Evolutionary conservation across 2,329 filamentous ascomycete species (phyloP).

Genomic region (Leptographium galeiforme): DNA sequence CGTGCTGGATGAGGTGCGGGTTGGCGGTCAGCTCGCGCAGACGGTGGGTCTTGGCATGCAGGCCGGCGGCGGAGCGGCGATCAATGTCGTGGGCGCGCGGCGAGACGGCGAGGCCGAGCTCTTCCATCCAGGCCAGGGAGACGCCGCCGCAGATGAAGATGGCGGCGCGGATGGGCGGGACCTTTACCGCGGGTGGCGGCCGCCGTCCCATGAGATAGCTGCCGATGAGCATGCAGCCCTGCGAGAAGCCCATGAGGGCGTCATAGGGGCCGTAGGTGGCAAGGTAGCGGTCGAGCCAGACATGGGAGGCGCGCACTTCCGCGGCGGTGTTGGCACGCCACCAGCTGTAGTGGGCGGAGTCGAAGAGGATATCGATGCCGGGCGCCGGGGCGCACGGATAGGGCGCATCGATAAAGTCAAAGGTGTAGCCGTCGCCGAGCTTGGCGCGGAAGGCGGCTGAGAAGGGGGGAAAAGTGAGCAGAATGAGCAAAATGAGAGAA

Average conservation of each 20-base stretch:
- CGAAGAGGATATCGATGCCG: slow-evolving; percentile 20
- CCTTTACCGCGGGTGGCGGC: slow-evolving; percentile 15
- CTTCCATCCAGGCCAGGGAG: slow-evolving; percentile 20
- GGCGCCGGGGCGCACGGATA: slow-evolving; percentile 18
- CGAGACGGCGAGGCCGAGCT: slow-evolving; percentile 21
- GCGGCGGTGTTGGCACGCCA: slow-evolving; percentile 15
- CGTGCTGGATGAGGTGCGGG: slow-evolving; percentile 15
- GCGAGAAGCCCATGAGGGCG: slow-evolving; percentile 23
- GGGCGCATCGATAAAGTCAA: slow-evolving; percentile 23
- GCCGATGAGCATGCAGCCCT: slow-evolving; percentile 24
- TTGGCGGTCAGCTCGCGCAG: slow-evolving; percentile 15
- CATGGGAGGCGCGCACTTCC: slow-evolving; percentile 20
- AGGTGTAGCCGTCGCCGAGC: slow-evolving; percentile 17
- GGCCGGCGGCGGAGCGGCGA: slow-evolving; percentile 13
- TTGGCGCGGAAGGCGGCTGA: slow-evolving; percentile 22
- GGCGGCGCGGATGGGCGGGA: slow-evolving; percentile 16
- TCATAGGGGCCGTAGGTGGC: slow-evolving; percentile 21
- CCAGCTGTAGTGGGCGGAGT: slow-evolving; percentile 17
- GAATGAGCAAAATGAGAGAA: background rate
- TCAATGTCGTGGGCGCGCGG: slow-evolving; percentile 18
- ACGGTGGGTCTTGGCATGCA: slow-evolving; percentile 15
- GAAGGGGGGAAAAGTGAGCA: background rate
- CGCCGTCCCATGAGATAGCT: slow-evolving; percentile 26
- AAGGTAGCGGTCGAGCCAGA: slow-evolving; percentile 22
- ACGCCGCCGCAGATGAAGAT: slow-evolving; percentile 27